A percentile compares a stretch with the other conserved stretches of the same genome.
These are phyloP conservation scores for Thermothielavioides terrestris DNA, from an alignment of 495 filamentous ascomycete species.

Conservation along the genomic window DNA sequence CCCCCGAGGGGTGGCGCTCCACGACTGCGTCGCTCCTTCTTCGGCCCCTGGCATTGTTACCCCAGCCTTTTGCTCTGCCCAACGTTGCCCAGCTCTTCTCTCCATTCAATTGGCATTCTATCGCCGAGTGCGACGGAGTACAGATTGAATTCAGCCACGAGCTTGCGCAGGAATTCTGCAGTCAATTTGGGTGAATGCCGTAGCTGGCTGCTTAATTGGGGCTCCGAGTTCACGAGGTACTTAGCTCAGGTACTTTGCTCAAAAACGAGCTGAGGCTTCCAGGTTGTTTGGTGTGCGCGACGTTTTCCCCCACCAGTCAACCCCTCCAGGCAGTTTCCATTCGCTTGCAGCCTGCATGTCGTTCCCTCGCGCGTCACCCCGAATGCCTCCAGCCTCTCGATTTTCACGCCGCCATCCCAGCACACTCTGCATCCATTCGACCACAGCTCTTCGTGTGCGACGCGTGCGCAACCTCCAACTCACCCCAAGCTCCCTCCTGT, in stretches of 20 bases:
- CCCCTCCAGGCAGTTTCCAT: not conserved
- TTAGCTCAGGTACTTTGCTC: too few species aligned
- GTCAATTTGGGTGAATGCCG: not conserved
- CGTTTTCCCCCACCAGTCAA: not conserved
- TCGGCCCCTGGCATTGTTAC: too few species aligned
- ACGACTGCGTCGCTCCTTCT: not conserved
- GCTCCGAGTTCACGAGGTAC: not conserved
- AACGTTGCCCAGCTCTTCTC: not conserved
- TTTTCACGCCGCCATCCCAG: conserved; percentile 15
- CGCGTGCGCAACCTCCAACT: conserved; percentile 15
- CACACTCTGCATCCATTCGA: conserved; percentile 19
- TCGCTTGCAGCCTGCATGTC: conserved; percentile 17
- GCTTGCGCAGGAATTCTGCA: not conserved
- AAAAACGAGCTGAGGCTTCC: too few species aligned
- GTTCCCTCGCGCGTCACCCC: conserved; percentile 1
- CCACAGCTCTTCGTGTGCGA: conserved; percentile 9
- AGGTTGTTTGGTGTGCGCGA: too few species aligned
- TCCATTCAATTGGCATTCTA: not conserved
- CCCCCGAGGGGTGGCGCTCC: not conserved
- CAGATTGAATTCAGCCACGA: not conserved
- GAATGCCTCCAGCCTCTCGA: conserved; percentile 22
- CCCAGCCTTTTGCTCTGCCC: not conserved
- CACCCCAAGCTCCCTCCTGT: conserved; percentile 1
- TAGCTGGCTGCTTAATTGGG: not conserved
- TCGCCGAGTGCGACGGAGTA: not conserved